Evolutionary conservation across 805 yeast genomes (phyloP).

Genomic region (Geotrichum ghanense): DNA sequence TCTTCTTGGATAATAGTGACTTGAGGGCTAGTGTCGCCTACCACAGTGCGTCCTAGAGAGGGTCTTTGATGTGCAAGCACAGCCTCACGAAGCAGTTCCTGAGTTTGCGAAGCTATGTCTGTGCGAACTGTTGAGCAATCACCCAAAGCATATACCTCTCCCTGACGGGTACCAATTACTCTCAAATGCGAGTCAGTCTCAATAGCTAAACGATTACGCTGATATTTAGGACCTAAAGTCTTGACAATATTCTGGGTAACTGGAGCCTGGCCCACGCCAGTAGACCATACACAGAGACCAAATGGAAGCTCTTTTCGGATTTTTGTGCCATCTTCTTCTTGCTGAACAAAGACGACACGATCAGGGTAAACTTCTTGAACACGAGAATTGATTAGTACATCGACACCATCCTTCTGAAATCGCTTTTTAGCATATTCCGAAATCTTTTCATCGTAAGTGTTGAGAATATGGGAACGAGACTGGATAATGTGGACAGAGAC

Average conservation of each 20-base stretch:
- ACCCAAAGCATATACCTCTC: slow-evolving; percentile 59
- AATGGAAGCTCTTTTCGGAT: slow-evolving; percentile 42
- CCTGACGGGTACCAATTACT: slow-evolving; percentile 49
- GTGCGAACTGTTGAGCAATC: slow-evolving; percentile 61
- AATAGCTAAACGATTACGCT: slow-evolving; percentile 56
- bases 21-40: slow-evolving; percentile 19
- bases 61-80: slow-evolving; percentile 13
- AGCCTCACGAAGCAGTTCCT: slow-evolving; percentile 32
- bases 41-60: slow-evolving; percentile 3
- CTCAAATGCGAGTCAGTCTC: slow-evolving; percentile 67
- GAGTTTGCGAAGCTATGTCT: slow-evolving; percentile 44
- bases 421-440: slow-evolving; percentile 54
- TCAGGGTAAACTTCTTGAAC: slow-evolving; percentile 47
- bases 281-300: slow-evolving; percentile 66
- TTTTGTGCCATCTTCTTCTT: slow-evolving; percentile 23
- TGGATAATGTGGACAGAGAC: slow-evolving; percentile 60
- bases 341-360: slow-evolving; percentile 47
- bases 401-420: slow-evolving; percentile 51
- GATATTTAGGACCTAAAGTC: slow-evolving; percentile 33
- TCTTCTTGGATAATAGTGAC: slow-evolving; percentile 18
- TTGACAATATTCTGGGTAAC: slow-evolving; percentile 45
- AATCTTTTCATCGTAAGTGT: slow-evolving; percentile 57
- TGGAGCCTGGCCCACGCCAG: slow-evolving; percentile 64
- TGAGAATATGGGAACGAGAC: slow-evolving; percentile 55
- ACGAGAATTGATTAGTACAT: slow-evolving; percentile 52